Evolutionary conservation across 768 basidiomycete genomes (phyloP), one percentile per base, ranked within the genome.

Genomic region (Tricholoma flavovirens): DNA sequence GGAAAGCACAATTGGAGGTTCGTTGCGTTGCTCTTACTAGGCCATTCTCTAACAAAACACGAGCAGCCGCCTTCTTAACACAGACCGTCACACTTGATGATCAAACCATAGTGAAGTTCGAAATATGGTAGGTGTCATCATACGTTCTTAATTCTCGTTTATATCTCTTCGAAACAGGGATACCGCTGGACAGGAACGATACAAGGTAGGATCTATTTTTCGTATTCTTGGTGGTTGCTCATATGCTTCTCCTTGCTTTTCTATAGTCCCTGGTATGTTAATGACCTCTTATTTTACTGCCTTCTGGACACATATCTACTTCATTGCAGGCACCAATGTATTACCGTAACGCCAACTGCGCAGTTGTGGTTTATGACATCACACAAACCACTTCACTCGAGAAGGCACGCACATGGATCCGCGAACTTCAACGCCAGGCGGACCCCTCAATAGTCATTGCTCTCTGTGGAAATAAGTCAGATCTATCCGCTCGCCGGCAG

Each of bases 391-490:
- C 92, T 21, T 96, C 95, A 2, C 83, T 96, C 60, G 92, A 96
- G 76, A 97, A 96, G 74, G 96, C 96, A 26, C 88, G 89, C 63
- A 86, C 87, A 60, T 98, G 96, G 96, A 95, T 98, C 68, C 82
- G 90, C 51, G 95, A 98, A 71, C 84, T 98, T 2, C 94, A 97
- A 67, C 92, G 95, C 54, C 95, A 98, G 74, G 96, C 95, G 55
- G 96, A 98, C 69, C 95, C 96, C 6, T 90, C 88, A 43, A 98
- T 97, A 77, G 84, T 96, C 64, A 96, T 98, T 69, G 90, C 93
- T 38, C 84, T 98, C 33, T 96, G 93, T 57, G 96, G 96, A 49
- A 98, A 98, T 80, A 98, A 98, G 75, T 73, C 85, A 26, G 96
- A 98, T 73, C 76, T 98, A 22, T 78, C 84, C 38, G 88, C 87